Base-by-base conservation (phyloP, 139 green algal genomes). In the Astrephomene gubernaculifera region DNA sequence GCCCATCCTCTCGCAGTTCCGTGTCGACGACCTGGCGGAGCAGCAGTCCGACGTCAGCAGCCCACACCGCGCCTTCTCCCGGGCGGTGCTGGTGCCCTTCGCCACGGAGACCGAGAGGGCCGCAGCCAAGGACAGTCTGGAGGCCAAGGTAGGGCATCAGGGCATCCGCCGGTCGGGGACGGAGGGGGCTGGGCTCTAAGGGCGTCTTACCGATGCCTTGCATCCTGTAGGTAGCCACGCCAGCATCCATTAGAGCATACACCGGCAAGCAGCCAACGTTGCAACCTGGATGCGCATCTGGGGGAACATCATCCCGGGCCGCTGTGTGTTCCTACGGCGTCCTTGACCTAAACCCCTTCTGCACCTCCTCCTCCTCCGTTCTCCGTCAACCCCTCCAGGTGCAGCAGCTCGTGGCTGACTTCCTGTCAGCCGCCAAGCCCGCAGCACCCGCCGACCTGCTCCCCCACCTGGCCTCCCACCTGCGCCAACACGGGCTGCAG, bases 91-190 rank as follows among this genome's bases (percentile, higher is more conserved):
- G 53, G 36, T 81, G n/a, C 22, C 53, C 27, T 69, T 70, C 73
- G 6, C 52, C 35, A 12, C 12, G 35, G 53, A 69, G 8, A 35
- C 61, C 24, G 73, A 53, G 9, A 54, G 22, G 0, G 33, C 35
- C 12, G 17, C 12, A 22, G 3, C 53, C 49, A 8, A 36, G 3
- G 4, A 29, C 22, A 24, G 9, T 9, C 53, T 81, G 24, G 73
- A 81, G 73, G 25, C 35, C 52, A 80, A 80, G 52, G 73, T 70
- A 49, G 31, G 33, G n/a, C n/a, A n/a, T n/a, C n/a, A n/a, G n/a
- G n/a, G n/a, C n/a, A n/a, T n/a, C n/a, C n/a, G n/a, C n/a, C n/a
- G n/a, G n/a, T n/a, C n/a, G n/a, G n/a, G n/a, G n/a, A n/a, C n/a
- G n/a, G n/a, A n/a, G n/a, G n/a, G n/a, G n/a, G n/a, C n/a, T n/a